Evolutionary conservation across 108 stramenopile genomes (phyloP).

Genomic region (Pseudonitzschia delicatissima): DNA sequence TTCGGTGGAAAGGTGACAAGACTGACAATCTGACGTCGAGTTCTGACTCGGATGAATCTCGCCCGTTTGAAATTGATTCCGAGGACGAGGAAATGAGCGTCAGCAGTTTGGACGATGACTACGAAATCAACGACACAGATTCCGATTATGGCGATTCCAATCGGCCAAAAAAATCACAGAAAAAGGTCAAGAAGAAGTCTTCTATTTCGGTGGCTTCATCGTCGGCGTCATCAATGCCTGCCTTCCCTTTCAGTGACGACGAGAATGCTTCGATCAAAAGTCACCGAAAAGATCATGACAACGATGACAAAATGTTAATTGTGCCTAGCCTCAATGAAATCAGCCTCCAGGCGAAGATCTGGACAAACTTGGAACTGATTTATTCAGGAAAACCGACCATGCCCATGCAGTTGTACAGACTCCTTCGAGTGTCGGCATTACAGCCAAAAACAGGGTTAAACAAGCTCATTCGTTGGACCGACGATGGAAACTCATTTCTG

Average conservation of each 20-base stretch:
- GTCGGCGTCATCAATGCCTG: no score
- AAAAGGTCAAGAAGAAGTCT: neutral
- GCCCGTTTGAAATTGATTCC: neutral
- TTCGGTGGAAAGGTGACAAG: neutral
- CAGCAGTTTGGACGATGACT: neutral
- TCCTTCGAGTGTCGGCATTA: neutral
- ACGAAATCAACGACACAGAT: neutral
- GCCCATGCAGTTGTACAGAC: neutral
- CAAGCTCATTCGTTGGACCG: neutral
- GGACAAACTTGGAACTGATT: no score
- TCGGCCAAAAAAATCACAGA: neutral
- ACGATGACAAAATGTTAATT: no score
- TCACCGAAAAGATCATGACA: neutral
- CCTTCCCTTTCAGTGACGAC: no score
- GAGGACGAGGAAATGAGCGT: neutral
- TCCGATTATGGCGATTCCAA: neutral
- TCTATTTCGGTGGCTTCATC: no score
- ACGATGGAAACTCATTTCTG: neutral
- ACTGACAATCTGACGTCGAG: no score
- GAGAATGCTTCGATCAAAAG: neutral
- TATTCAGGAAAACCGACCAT: neutral
- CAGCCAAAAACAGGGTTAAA: neutral
- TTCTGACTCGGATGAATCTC: no score
- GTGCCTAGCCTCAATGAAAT: no score
- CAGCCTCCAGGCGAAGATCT: no score